phyloP scores from a whole-genome alignment of 805 yeast species.

The Pichia eremophila region DNA sequence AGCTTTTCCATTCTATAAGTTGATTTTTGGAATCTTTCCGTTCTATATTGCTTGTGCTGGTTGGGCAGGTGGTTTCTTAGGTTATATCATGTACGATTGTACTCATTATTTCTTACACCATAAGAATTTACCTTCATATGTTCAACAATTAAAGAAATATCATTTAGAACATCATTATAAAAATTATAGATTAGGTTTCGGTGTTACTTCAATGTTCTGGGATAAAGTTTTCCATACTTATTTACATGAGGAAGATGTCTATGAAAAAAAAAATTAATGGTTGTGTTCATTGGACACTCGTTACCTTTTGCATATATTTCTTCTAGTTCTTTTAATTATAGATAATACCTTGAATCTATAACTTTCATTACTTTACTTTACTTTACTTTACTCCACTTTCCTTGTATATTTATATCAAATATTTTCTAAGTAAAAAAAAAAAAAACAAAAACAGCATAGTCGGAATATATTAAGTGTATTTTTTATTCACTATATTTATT shows the following conservation, averaged over 20 bases:
- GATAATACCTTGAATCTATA: too few relatives aligned
- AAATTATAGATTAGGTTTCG: constrained; percentile 93
- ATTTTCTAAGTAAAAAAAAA: too few relatives aligned
- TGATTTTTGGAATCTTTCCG: constrained; percentile 72
- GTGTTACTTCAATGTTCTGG: constrained; percentile 93
- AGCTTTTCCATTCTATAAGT: constrained; percentile 69
- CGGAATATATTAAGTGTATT: too few relatives aligned
- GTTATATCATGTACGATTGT: constrained; percentile 84
- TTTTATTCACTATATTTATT: too few relatives aligned
- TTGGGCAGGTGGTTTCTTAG: constrained; percentile 92
- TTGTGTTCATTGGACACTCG: too few relatives aligned
- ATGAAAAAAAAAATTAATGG: constrained; percentile 29
- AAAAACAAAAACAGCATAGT: too few relatives aligned
- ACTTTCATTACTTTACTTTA: too few relatives aligned
- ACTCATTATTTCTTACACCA: constrained; percentile 96
- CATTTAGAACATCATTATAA: constrained; percentile 98
- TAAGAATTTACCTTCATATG: constrained; percentile 62
- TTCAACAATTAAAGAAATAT: constrained; percentile 75
- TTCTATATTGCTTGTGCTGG: constrained; percentile 81
- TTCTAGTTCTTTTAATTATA: too few relatives aligned
- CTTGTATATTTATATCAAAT: too few relatives aligned
- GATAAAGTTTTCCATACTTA: constrained; percentile 84
- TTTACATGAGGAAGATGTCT: constrained; percentile 40
- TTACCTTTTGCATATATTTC: too few relatives aligned
- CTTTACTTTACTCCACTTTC: too few relatives aligned